A percentile compares a stretch with the other conserved stretches of the same genome.
These are phyloP conservation scores for Hypoxylon sp. DNA, from an alignment of 2,329 filamentous ascomycete species.

Conservation along the genomic window DNA sequence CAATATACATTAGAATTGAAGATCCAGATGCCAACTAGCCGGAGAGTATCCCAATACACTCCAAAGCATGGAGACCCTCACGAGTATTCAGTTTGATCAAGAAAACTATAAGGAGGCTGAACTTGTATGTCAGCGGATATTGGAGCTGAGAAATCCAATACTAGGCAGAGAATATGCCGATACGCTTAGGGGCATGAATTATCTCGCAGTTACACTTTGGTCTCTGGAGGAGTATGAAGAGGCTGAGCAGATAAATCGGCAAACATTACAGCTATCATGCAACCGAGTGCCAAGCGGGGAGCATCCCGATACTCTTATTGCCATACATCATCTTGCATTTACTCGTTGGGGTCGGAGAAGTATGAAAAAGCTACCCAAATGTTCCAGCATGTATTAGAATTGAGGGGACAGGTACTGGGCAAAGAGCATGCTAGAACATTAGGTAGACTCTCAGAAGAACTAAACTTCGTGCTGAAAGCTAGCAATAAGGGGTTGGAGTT, in stretches of 20 bases:
- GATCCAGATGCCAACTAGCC: too few relatives aligned
- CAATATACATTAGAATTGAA: too few relatives aligned
- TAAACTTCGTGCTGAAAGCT: too few relatives aligned
- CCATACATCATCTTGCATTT: conserved; percentile 5
- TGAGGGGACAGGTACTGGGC: too few relatives aligned
- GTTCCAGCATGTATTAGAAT: neutral
- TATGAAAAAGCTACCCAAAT: neutral
- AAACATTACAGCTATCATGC: conserved; percentile 16
- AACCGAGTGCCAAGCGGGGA: conserved; percentile 1
- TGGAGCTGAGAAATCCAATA: conserved; percentile 6
- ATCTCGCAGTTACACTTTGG: neutral
- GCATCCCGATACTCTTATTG: neutral
- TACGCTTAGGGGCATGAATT: neutral
- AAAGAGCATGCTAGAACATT: too few relatives aligned
- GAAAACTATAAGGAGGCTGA: too few relatives aligned
- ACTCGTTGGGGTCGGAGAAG: neutral
- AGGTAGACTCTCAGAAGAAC: too few relatives aligned
- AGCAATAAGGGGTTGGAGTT: too few relatives aligned
- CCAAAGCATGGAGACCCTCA: too few relatives aligned
- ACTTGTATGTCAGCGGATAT: neutral
- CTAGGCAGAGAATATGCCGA: neutral
- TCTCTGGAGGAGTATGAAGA: conserved; percentile 5
- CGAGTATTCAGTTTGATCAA: too few relatives aligned
- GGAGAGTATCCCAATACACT: too few relatives aligned
- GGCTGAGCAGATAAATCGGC: conserved; percentile 1